Evolutionary conservation across 495 filamentous ascomycete species (phyloP), one percentile per base, ranked within the genome.

Genomic region (Aspergillus panamensis): DNA sequence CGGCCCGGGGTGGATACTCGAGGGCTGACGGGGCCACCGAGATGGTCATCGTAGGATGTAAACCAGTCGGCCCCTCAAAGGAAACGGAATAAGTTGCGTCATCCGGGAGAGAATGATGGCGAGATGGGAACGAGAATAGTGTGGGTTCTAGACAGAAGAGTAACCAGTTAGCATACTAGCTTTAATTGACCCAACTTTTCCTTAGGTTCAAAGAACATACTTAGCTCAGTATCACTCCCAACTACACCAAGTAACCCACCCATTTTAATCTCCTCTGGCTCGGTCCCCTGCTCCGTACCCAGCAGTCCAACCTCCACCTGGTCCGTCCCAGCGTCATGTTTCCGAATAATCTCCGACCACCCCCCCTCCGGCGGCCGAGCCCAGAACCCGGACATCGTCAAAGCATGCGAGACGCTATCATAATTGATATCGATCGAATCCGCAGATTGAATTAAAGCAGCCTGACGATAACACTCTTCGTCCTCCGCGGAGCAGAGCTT

Each of bases 51-150:
- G 82, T 90, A 8, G 94, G 94, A 71, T 98, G 94, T 10, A 97
- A 80, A n/a, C 94, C 92, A 1, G 84, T 87, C 4, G 92, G 94
- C 3, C 70, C 56, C 19, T 80, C 64, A 65, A 96, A 91, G 3
- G 73, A 73, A 25, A 77, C 66, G 8, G 55, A 64, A 57, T 80
- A 88, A 21, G 51, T 73, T 14, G 73, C 62, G 25, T 65, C 58
- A 45, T 79, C 71, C 37, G 68, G 75, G 53, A 77, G 68, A 8
- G 80, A 73, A 59, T 94, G 87, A 67, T 98, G 94, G 0, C 92
- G 86, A 8, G 91, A 86, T 19, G 91, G 86, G 65, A 97, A 96
- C n/a, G 89, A 84, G 77, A 98, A 97, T 56, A 93, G 75, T 0
- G 88, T 89, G 35, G 87, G 82, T 32, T 86, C 87, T 88, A 55